Evolutionary conservation across 2,329 filamentous ascomycete genomes (phyloP), one percentile per base, ranked within the genome.

Genomic region (Alternaria atra): DNA sequence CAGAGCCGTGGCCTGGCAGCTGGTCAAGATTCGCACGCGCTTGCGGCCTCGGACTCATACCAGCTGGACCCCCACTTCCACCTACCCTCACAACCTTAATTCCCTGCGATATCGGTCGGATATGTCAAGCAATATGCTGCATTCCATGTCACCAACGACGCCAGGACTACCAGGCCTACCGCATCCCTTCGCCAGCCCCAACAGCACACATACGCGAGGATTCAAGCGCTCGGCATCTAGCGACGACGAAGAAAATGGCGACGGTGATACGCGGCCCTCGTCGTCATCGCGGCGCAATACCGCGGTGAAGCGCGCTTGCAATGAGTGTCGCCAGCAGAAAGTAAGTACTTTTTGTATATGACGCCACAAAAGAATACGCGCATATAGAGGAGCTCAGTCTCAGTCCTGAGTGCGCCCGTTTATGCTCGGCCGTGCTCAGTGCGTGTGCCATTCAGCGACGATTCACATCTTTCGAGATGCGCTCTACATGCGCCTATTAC

Each of bases 261-360:
- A 77, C 55, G 65, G 54, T 3, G 71, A 67, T 29, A 61, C 67
- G 37, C 69, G 73, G 35, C 66, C 64, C 27, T 66, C 63, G 20
- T 67, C 65, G 50, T 72, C 70, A 32, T 63, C 69, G 65, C 69
- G 73, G 52, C 75, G 76, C 61, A 73, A 74, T 61, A 73, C 73
- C 4, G 75, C 76, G 40, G 77, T 79, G 50, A 93, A 94, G 82
- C 85, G 92, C 71, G 91, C 91, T 6, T 94, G 91, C 80, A 94
- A 94, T 74, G 91, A 94, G 79, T 94, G 91, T 76, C 86, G 91
- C 63, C 91, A 94, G 80, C 91, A 94, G 80, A 94, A 94, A 84
- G 91, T 92, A 85, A 40, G 44, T 23, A 15, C 42, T 20, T n/a
- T 23, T n/a, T 32, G 6, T 23, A 50, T 23, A 13, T 32, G 54